These are phyloP conservation scores for Nemania serpens DNA, from an alignment of 2,329 filamentous ascomycete species.

Conservation along the genomic window DNA sequence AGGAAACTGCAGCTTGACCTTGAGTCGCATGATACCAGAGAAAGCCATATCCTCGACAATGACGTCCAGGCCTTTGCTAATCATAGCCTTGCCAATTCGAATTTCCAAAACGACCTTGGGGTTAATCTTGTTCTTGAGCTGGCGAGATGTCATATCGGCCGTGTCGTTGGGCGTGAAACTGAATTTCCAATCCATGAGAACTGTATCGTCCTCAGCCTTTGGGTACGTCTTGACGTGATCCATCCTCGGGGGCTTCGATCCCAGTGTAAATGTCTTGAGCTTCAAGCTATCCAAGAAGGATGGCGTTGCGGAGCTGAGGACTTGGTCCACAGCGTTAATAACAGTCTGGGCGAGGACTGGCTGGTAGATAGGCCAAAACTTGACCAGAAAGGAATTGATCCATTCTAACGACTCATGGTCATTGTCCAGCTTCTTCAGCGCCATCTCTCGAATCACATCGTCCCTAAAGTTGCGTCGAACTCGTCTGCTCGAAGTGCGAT, in stretches of 20 bases:
- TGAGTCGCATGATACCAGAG: constrained; percentile 92
- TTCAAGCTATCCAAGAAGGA: constrained; percentile 92
- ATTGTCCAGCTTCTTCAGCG: constrained; percentile 83
- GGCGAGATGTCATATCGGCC: constrained; percentile 85
- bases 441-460: constrained; percentile 87
- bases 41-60: constrained; percentile 99
- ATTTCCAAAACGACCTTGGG: constrained; percentile 96
- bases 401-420: constrained; percentile 94
- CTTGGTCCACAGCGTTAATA: constrained; percentile 92
- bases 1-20: constrained; percentile 94
- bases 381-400: constrained; percentile 98
- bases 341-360: constrained; percentile 91
- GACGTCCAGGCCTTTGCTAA: constrained; percentile 95
- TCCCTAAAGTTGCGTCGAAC: constrained; percentile 96
- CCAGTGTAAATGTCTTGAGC: constrained; percentile 90
- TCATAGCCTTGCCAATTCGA: constrained; percentile 90
- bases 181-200: constrained; percentile 99
- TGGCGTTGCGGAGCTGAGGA: constrained; percentile 89
- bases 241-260: constrained; percentile 91
- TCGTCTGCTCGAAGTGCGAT: constrained; percentile 90
- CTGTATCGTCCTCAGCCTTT: constrained; percentile 90
- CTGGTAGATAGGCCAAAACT: constrained; percentile 99
- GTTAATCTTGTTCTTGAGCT: constrained; percentile 94
- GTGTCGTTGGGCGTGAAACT: constrained; percentile 97
- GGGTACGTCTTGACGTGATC: constrained; percentile 99